Base-by-base conservation (phyloP, 2,329 filamentous ascomycete species). In the Metarhizium sp. region DNA sequence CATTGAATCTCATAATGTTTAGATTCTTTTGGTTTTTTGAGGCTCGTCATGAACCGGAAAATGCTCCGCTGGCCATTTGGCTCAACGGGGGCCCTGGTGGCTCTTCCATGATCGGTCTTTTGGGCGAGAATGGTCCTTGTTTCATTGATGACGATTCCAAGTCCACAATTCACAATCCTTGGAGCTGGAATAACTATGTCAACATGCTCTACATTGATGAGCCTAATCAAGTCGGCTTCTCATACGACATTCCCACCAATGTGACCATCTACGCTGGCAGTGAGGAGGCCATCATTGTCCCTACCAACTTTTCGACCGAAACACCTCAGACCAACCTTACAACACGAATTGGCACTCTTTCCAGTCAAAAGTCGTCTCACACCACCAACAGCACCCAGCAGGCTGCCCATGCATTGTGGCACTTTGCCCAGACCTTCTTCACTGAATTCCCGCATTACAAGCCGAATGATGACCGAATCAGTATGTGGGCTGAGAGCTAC, bases 211-310 rank as follows among this genome's bases (percentile, higher is more conserved):
- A 79, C 67, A 76, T 83, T 55, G 77, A 80, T 64, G 74, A 78
- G 78, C 85, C 84, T 11, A 83, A 84, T 57, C 84, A 88, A 66
- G 80, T 88, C 42, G 81, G 82, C 45, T 83, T 87, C 60, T 87
- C 84, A 1, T 84, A 81, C 64, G 88, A 90, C 63, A 76, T 75
- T 20, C 70, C 76, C 16, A 82, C 78, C n/a, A 87, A 89, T 63
- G 78, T 79, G 29, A 82, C 83, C 6, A 66, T 84, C 50, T 71
- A 79, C 55, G 65, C 79, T 34, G 69, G 66, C 2, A 75, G 79
- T 59, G 79, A 69, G 25, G 63, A 85, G 59, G 70, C 75, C 18
- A 79, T 80, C 2, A 64, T 80, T 25, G 54, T 56, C 10, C 60
- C 65, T 14, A 61, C 65, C 58, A 50, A 72, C 34, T 66, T 74